phyloP scores from a whole-genome alignment of 1,139 yeast species.

The Yamadazyma blattariae region DNA sequence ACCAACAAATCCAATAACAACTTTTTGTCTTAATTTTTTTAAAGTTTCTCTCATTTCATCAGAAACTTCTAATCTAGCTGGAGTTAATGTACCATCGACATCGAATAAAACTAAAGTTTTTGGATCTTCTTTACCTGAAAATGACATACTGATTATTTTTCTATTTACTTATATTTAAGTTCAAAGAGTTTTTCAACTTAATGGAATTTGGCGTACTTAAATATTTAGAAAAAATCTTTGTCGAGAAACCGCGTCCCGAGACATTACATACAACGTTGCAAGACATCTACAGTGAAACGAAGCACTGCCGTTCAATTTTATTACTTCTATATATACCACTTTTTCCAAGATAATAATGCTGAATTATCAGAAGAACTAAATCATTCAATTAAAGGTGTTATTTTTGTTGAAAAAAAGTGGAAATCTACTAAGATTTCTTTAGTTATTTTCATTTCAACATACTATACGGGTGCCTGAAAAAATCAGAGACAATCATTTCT shows the following conservation, averaged over 20 bases:
- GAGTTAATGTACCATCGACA: constrained; percentile 97
- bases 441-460: too few relatives aligned
- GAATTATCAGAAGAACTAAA: too few relatives aligned
- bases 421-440: too few relatives aligned
- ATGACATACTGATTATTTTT: constrained; percentile 36
- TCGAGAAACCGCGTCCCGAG: constrained; percentile 3
- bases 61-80: constrained; percentile 84
- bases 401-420: too few relatives aligned
- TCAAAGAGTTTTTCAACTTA: not conserved
- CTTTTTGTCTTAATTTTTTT: constrained; percentile 78
- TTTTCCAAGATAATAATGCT: too few relatives aligned
- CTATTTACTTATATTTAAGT: not conserved
- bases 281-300: too few relatives aligned
- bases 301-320: too few relatives aligned
- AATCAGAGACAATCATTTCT: too few relatives aligned
- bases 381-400: too few relatives aligned
- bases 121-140: constrained; percentile 52
- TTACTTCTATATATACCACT: too few relatives aligned
- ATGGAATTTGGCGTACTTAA: constrained; percentile 1
- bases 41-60: constrained; percentile 77
- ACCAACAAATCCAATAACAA: constrained; percentile 96
- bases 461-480: too few relatives aligned
- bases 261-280: too few relatives aligned
- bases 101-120: constrained; percentile 81
- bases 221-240: constrained; percentile 3